Conservation (phyloP, 2,329 filamentous ascomycete species). For the Cladosporium sp. region DNA sequence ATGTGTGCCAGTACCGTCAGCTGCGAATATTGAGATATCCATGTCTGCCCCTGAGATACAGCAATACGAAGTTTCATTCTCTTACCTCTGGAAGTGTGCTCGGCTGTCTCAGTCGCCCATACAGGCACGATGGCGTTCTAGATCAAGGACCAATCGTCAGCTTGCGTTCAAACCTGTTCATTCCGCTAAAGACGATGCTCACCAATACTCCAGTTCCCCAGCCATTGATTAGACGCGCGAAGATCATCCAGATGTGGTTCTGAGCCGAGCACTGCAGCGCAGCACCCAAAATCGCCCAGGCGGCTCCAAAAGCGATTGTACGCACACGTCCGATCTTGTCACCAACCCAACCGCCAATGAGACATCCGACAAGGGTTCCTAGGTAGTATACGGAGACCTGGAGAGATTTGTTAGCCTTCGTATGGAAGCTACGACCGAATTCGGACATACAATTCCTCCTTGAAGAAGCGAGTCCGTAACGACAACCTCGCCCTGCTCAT, state of each 20-base stretch:
- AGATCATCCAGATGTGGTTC: conserved; percentile 66
- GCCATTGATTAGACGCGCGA: conserved; percentile 33
- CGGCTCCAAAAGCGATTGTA: conserved; percentile 62
- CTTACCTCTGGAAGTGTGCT: conserved; percentile 62
- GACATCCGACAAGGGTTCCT: conserved; percentile 64
- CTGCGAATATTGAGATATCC: background rate
- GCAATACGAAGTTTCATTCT: background rate
- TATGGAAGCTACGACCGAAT: background rate
- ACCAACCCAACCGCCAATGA: conserved; percentile 65
- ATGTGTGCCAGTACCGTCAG: background rate
- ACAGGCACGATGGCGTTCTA: conserved; percentile 70
- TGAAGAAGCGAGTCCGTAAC: conserved; percentile 63
- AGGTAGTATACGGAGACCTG: conserved; percentile 58
- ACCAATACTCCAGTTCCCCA: conserved; percentile 69
- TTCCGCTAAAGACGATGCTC: background rate
- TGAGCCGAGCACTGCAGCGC: conserved; percentile 65
- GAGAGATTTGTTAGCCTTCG: background rate
- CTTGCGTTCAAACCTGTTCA: background rate
- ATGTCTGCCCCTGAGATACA: background rate
- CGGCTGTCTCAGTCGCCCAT: conserved; percentile 70
- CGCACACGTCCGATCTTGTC: conserved; percentile 64
- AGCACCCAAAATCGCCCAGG: conserved; percentile 54
- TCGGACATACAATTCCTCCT: conserved; percentile 56
- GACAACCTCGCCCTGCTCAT: conserved; percentile 47
- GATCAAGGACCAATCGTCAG: conserved; percentile 43